phyloP scores from a whole-genome alignment of 177 flowering plant species.

The Vitis hybrid region DNA sequence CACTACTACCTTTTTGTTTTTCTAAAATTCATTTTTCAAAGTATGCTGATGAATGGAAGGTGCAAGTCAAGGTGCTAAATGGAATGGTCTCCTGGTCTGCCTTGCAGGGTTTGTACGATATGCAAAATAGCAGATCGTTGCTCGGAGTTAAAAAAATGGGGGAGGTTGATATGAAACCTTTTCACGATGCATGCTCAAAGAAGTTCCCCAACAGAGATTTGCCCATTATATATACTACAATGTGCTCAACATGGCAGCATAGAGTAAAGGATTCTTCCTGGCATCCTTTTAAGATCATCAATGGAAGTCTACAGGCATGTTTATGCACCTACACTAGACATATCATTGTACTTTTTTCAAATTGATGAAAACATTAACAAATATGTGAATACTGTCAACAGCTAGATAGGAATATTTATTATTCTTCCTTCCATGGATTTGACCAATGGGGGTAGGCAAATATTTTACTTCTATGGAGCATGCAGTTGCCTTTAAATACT shows the following conservation, averaged over 20 bases:
- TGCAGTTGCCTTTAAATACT: too few species aligned
- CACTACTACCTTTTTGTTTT: not conserved
- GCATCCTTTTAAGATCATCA: constrained; percentile 35
- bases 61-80: too few species aligned
- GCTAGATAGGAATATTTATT: too few species aligned
- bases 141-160: constrained; percentile 41
- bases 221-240: constrained; percentile 14
- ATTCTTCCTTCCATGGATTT: too few species aligned
- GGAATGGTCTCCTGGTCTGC: not conserved
- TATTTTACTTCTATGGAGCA: too few species aligned
- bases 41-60: not conserved
- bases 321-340: not conserved
- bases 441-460: too few species aligned
- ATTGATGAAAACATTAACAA: too few species aligned
- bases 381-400: too few species aligned
- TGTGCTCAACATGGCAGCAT: constrained; percentile 35
- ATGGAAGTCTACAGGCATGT: constrained; percentile 18
- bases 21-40: not conserved
- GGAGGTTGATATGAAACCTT: constrained; percentile 36
- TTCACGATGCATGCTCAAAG: constrained; percentile 24
- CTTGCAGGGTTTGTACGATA: constrained; percentile 25
- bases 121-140: constrained; percentile 6
- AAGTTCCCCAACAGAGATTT: constrained; percentile 27
- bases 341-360: too few species aligned
- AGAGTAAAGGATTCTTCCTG: constrained; percentile 27